phyloP scores from a whole-genome alignment of 305 asterid species.

The Rubia peregrina region DNA sequence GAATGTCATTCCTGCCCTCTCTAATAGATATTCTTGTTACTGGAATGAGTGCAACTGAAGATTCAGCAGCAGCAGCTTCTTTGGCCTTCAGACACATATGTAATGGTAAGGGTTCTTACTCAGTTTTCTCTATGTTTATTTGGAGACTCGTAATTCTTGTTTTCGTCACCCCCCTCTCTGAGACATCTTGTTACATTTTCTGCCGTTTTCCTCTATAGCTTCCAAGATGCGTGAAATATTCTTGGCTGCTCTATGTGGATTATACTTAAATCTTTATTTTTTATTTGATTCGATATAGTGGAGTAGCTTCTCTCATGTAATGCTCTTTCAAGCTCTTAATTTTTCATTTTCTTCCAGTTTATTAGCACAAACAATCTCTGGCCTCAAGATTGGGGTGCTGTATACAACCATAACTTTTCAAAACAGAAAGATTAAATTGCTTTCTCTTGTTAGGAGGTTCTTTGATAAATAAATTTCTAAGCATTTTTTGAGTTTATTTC shows the following conservation, averaged over 20 bases:
- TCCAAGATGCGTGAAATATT: background rate
- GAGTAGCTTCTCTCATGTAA: background rate
- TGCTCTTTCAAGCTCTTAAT: background rate
- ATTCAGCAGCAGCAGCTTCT: slow-evolving; percentile 94
- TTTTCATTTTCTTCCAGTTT: background rate
- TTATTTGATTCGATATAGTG: background rate
- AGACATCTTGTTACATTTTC: background rate
- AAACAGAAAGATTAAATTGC: background rate
- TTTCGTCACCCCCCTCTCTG: background rate
- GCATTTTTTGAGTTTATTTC: background rate
- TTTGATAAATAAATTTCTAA: background rate
- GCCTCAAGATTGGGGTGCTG: background rate
- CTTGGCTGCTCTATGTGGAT: background rate
- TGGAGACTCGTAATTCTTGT: background rate
- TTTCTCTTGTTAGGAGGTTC: background rate
- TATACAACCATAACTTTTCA: background rate
- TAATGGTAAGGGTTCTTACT: slow-evolving; percentile 43
- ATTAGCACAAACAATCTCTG: background rate
- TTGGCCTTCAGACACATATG: slow-evolving; percentile 92
- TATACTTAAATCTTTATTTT: background rate
- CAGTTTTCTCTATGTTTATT: background rate
- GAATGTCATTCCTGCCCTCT: slow-evolving; percentile 75
- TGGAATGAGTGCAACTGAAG: slow-evolving; percentile 92
- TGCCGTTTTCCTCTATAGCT: background rate
- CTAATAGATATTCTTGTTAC: slow-evolving; percentile 87